phyloP scores from a whole-genome alignment of 768 basidiomycete species.

The Gautieria morchelliformis region DNA sequence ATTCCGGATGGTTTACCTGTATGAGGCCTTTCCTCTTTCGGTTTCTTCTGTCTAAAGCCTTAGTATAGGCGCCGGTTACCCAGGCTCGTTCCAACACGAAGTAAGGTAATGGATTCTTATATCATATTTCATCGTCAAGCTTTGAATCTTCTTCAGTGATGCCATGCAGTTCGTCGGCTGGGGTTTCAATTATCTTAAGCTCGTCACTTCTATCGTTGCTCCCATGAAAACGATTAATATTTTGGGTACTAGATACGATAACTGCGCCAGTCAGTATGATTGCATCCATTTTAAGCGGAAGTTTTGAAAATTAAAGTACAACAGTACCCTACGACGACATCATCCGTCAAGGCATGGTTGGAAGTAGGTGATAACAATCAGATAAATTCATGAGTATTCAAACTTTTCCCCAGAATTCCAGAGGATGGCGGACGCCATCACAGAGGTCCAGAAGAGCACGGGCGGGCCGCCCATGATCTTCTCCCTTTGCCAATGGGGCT shows the following conservation, averaged over 20 bases:
- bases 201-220: conserved; percentile 12
- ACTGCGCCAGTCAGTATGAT: conserved; percentile 39
- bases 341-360: conserved; percentile 45
- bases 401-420: conserved; percentile 35
- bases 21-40: not conserved
- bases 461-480: conserved; percentile 47
- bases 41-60: not conserved
- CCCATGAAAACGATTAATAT: not conserved
- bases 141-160: conserved; percentile 29
- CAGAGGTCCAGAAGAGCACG: conserved; percentile 33
- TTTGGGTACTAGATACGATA: conserved; percentile 43
- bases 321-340: conserved; percentile 49
- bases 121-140: not conserved
- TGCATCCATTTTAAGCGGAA: not conserved
- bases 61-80: conserved; percentile 36
- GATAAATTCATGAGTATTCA: not conserved
- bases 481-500: conserved; percentile 65
- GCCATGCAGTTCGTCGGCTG: conserved; percentile 50
- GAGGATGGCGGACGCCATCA: conserved; percentile 52
- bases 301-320: not conserved
- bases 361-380: conserved; percentile 28
- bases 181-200: conserved; percentile 63
- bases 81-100: conserved; percentile 58
- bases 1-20: conserved; percentile 63
- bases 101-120: conserved; percentile 26